These are phyloP conservation scores for Panellus pusillus DNA, from an alignment of 768 basidiomycete species.

Conservation along the genomic window DNA sequence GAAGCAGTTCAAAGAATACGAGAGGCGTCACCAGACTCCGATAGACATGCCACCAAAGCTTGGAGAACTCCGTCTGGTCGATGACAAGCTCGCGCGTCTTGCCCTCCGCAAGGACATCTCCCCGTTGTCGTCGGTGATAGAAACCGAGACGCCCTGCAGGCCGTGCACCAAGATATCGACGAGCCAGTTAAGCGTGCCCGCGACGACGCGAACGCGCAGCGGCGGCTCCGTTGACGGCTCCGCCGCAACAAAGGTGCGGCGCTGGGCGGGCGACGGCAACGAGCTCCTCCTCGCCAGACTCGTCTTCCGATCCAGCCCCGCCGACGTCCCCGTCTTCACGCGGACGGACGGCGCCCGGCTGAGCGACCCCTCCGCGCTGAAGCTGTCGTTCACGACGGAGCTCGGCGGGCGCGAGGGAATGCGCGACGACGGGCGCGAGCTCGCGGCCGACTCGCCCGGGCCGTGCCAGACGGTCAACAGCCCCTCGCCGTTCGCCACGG, in stretches of 20 bases:
- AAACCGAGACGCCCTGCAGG: constrained; percentile 72
- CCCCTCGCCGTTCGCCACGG: constrained; percentile 74
- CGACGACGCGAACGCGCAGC: constrained; percentile 73
- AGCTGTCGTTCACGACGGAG: constrained; percentile 47
- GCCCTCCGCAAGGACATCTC: constrained; percentile 78
- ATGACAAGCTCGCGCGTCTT: constrained; percentile 72
- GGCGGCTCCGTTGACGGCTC: constrained; percentile 72
- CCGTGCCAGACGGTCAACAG: constrained; percentile 65
- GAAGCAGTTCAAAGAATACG: constrained; percentile 83
- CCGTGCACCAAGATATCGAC: constrained; percentile 79
- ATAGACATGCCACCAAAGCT: constrained; percentile 83
- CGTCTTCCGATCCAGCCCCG: constrained; percentile 73
- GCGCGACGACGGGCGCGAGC: constrained; percentile 59
- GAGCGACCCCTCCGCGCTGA: constrained; percentile 40
- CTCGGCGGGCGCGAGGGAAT: constrained; percentile 72
- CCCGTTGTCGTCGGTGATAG: constrained; percentile 84
- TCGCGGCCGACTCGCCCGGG: constrained; percentile 41
- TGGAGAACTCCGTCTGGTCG: constrained; percentile 71
- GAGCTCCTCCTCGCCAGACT: constrained; percentile 76
- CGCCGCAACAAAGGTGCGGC: constrained; percentile 54
- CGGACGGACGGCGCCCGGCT: constrained; percentile 73
- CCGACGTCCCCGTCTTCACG: constrained; percentile 68
- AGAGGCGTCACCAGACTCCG: constrained; percentile 79
- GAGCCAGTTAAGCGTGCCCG: constrained; percentile 73
- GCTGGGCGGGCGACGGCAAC: constrained; percentile 71